These are phyloP conservation scores for Heterobasidion occidentale DNA, from an alignment of 1,284 basidiomycete genomes.

Conservation along the genomic window DNA sequence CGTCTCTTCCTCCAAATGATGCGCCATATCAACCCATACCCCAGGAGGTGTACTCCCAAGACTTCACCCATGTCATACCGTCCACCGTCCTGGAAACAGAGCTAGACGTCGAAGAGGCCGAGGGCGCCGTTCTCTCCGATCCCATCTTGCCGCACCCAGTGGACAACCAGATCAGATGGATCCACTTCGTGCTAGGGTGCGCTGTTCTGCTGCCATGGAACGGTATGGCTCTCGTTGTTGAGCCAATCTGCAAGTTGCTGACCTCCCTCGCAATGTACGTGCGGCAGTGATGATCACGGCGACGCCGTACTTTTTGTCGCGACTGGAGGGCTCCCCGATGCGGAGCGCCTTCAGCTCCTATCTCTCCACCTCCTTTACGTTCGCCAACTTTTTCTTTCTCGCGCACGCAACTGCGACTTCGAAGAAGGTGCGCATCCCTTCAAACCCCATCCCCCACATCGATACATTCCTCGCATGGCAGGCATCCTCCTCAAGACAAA, in stretches of 20 bases:
- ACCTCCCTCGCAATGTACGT: background rate
- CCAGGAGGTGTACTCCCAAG: conserved; percentile 10
- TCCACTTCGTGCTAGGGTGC: conserved; percentile 65
- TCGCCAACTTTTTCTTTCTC: conserved; percentile 59
- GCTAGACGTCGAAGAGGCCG: conserved; percentile 26
- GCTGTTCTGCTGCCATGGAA: conserved; percentile 76
- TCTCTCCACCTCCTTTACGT: conserved; percentile 55
- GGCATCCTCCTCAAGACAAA: conserved; percentile 44
- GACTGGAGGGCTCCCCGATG: conserved; percentile 48
- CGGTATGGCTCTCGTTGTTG: conserved; percentile 34
- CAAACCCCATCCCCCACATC: conserved; percentile 2
- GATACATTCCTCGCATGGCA: conserved; percentile 13
- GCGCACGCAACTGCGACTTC: conserved; percentile 63
- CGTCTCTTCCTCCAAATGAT: conserved; percentile 1
- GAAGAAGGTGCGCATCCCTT: conserved; percentile 44
- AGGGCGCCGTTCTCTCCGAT: conserved; percentile 12
- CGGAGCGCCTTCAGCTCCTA: conserved; percentile 62
- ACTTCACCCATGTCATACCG: conserved; percentile 6
- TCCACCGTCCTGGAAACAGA: conserved; percentile 21
- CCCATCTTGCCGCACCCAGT: conserved; percentile 11
- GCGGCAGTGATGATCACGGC: conserved; percentile 65
- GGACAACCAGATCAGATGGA: conserved; percentile 45
- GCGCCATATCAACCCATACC: conserved; percentile 16
- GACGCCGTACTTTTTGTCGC: conserved; percentile 64
- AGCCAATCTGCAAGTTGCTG: background rate